A percentile compares a stretch with the other conserved stretches of the same genome.
phyloP scores from a whole-genome alignment of 139 green algal genomes.

The Edaphochlamys debaryana region DNA sequence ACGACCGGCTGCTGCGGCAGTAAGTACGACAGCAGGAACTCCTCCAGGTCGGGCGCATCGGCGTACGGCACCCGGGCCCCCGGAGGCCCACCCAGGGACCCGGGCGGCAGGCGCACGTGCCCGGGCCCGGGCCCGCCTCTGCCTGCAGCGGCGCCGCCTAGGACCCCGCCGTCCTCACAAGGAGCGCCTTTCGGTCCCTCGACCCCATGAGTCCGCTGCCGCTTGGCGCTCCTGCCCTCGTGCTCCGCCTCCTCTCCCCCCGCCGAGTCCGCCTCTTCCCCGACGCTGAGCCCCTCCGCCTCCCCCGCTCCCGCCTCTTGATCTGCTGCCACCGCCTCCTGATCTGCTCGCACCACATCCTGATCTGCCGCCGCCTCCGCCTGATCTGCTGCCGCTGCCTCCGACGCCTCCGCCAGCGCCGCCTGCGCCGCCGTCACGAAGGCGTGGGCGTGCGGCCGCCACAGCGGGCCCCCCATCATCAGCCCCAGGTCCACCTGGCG shows the following conservation, averaged over 20 bases:
- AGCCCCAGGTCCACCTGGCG: slow-evolving; percentile 79
- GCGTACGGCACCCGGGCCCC: slow-evolving; percentile 16
- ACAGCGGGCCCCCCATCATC: slow-evolving; percentile 83
- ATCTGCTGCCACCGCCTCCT: too few relatives aligned
- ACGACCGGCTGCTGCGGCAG: slow-evolving; percentile 24
- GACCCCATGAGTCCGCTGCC: neutral
- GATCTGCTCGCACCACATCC: neutral
- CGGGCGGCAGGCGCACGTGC: slow-evolving; percentile 58
- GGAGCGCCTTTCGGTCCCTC: too few relatives aligned
- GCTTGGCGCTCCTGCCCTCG: neutral
- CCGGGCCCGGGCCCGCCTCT: too few relatives aligned
- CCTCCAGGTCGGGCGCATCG: slow-evolving; percentile 66
- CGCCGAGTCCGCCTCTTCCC: neutral
- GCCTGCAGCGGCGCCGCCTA: too few relatives aligned
- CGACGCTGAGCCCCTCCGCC: too few relatives aligned
- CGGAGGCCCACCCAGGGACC: slow-evolving; percentile 50
- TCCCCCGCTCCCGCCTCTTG: too few relatives aligned
- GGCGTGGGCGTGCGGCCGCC: neutral
- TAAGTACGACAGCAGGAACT: slow-evolving; percentile 69
- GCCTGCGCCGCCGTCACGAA: neutral
- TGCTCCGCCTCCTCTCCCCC: neutral
- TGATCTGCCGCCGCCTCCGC: too few relatives aligned
- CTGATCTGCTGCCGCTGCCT: neutral
- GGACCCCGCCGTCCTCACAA: neutral
- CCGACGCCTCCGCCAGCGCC: neutral